Conservation (phyloP, 2,329 filamentous ascomycete genomes). For the Cordyceps pruinosa region DNA sequence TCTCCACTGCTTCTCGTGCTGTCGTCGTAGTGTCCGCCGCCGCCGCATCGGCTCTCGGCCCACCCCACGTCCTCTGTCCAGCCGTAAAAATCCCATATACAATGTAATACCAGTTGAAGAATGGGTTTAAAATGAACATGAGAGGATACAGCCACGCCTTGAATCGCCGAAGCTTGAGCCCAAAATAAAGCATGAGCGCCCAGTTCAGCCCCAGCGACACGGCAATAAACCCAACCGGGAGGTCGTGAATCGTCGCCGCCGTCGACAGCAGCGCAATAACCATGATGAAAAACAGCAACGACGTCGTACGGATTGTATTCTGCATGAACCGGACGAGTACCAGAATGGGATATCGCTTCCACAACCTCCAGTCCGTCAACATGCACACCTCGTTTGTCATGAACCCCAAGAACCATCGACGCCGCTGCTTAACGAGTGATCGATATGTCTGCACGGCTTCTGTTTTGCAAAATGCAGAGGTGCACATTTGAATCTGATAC, state of each 20-base stretch:
- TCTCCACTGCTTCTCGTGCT: conserved; percentile 75
- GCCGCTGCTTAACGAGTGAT: conserved; percentile 85
- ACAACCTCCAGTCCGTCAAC: conserved; percentile 88
- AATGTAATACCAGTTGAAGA: conserved; percentile 99
- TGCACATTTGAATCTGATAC: conserved; percentile 97
- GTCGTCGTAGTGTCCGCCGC: conserved; percentile 69
- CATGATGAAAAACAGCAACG: conserved; percentile 91
- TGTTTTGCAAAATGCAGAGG: conserved; percentile 95
- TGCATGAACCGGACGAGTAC: conserved; percentile 87
- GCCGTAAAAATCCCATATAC: conserved; percentile 94
- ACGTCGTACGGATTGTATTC: conserved; percentile 92
- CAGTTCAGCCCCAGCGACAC: conserved; percentile 91
- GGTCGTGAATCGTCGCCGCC: conserved; percentile 65
- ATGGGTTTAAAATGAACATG: conserved; percentile 93
- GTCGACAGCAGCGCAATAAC: conserved; percentile 79
- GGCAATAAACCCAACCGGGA: conserved; percentile 89
- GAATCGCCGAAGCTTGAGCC: conserved; percentile 74
- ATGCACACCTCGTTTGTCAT: conserved; percentile 98
- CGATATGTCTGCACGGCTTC: conserved; percentile 86
- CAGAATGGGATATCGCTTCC: conserved; percentile 83
- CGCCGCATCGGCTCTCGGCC: conserved; percentile 82
- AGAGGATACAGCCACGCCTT: conserved; percentile 93
- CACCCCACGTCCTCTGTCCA: conserved; percentile 91
- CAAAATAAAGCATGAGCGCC: conserved; percentile 94
- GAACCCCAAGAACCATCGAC: conserved; percentile 94